Evolutionary conservation across 768 basidiomycete genomes (phyloP), one percentile per base, ranked within the genome.

Genomic region (Lactarius hatsudake): DNA sequence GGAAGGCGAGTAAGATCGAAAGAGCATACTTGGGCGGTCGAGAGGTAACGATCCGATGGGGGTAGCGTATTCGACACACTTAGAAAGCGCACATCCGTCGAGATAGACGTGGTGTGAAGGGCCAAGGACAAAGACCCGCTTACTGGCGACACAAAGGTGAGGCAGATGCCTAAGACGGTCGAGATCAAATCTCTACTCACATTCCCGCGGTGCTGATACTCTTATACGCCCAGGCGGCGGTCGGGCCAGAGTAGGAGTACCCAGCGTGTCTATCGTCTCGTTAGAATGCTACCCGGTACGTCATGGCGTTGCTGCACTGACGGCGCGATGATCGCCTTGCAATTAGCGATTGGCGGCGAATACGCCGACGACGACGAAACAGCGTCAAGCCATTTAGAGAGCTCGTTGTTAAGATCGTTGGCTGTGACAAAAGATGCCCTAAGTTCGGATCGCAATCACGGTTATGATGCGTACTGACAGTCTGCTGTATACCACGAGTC

Each of bases 161-260:
- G 26, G 43, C 28, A 40, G 26, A 57, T 20, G 13, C 38, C 38
- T 67, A 23, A 30, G 48, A 71, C 59, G 32, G 20, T 8, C 53
- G 36, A 26, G 18, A 34, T 36, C 23, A 57, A 61, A 63, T 28
- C n/a, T 59, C 18, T 30, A 81, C 88, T 71, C 70, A 96, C 97
- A 98, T 91, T 72, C 83, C 83, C 5, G 83, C 82, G 0, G 86
- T 87, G 73, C 96, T 90, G 67, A 98, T 90, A 73, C 86, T 86
- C 76, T 87, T 89, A 79, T 98, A 99, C 0, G 96, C 96, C 94
- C 94, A 98, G 2, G 94, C 96, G 2, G 97, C 96, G 0, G 96
- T 83, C 5, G 87, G 88, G 26, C 97, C 97, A 62, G 95, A 97
- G 78, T 97, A 98, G 5, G 87, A 84, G 79, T 96, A 98, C 6